Conservation (phyloP, 2,329 filamentous ascomycete species). For the Parasarocladium wereldwijsianum region DNA sequence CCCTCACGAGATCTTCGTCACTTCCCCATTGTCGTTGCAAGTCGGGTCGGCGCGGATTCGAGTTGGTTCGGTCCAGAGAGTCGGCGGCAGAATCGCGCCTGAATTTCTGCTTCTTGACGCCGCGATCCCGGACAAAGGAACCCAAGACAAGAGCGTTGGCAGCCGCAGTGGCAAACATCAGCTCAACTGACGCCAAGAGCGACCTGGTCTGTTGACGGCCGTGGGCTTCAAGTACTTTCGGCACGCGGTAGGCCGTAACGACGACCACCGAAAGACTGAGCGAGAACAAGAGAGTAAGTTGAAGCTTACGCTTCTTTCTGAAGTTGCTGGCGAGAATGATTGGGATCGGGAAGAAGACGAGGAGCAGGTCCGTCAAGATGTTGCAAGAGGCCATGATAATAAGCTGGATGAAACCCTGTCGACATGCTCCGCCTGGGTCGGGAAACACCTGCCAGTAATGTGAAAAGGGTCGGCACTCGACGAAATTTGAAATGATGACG, state of each 20-base stretch:
- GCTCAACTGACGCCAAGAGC: slow-evolving; percentile 76
- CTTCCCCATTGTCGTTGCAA: slow-evolving; percentile 64
- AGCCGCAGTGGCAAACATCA: slow-evolving; percentile 74
- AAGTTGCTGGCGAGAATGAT: slow-evolving; percentile 73
- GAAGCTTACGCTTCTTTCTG: slow-evolving; percentile 61
- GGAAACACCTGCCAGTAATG: slow-evolving; percentile 74
- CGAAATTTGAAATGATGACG: slow-evolving; percentile 66
- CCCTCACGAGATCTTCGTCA: slow-evolving; percentile 78
- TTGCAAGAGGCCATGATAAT: slow-evolving; percentile 84
- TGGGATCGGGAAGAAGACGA: slow-evolving; percentile 79
- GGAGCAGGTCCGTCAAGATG: slow-evolving; percentile 73
- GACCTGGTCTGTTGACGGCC: slow-evolving; percentile 79
- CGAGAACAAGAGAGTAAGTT: slow-evolving; percentile 68
- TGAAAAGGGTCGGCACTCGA: slow-evolving; percentile 65
- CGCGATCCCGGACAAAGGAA: slow-evolving; percentile 81
- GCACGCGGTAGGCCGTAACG: slow-evolving; percentile 70
- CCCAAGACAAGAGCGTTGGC: slow-evolving; percentile 84
- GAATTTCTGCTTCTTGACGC: slow-evolving; percentile 79
- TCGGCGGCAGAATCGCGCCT: slow-evolving; percentile 47
- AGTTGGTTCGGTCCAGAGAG: slow-evolving; percentile 38
- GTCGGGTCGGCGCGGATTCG: slow-evolving; percentile 26
- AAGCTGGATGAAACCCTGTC: slow-evolving; percentile 75
- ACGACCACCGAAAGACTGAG: slow-evolving; percentile 67
- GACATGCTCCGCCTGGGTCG: slow-evolving; percentile 73
- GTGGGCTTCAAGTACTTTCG: slow-evolving; percentile 53